Base-by-base conservation (phyloP, 805 yeast species). In the Suhomyces canberraensis region DNA sequence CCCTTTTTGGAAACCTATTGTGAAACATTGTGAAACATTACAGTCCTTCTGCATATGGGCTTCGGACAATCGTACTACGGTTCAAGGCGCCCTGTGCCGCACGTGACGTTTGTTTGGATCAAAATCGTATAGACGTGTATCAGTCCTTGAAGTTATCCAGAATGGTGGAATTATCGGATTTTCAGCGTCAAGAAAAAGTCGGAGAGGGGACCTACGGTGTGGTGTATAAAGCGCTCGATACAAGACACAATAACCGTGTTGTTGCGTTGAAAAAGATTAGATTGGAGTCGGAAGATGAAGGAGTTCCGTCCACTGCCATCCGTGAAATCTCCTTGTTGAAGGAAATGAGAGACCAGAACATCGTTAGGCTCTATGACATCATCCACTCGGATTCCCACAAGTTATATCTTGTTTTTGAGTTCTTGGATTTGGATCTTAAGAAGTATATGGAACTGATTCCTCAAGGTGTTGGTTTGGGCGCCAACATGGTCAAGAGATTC, bases 181-280 rank as follows among this genome's bases (percentile, higher is more conserved):
- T 84, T 63, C 95, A 89, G 58, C 84, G 95, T 54, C 79, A 91
- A 46, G 98, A 93, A 61, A 93, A 93, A 63, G 87, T 93, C 35
- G 98, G 98, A 31, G 98, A 93, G 67, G 97, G 95, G 44, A 91
- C 98, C 2, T 91, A 93, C 59, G 98, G 98, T 36, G 97, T 95
- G 21, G 98, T 93, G 8, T 93, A 93, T 66, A 93, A 91, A 60
- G 98, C 98, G 1, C 71, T 89, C 35, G 97, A 91, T 57, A 79
- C 81, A 31, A 81, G 79, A 47, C 89, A 91, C 58, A 85, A 89
- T 48, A 91, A 91, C 65, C 76, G 96, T n/a, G 78, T 89, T 30
- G 98, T 93, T 25, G 98, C 98, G 0, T 69, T 93, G 50, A 93
- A 93, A 62, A 95, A 93, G 65, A 95, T 93, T 60, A 78, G 98